Conservation (phyloP, 2,329 filamentous ascomycete genomes). For the Monilinia laxa region DNA sequence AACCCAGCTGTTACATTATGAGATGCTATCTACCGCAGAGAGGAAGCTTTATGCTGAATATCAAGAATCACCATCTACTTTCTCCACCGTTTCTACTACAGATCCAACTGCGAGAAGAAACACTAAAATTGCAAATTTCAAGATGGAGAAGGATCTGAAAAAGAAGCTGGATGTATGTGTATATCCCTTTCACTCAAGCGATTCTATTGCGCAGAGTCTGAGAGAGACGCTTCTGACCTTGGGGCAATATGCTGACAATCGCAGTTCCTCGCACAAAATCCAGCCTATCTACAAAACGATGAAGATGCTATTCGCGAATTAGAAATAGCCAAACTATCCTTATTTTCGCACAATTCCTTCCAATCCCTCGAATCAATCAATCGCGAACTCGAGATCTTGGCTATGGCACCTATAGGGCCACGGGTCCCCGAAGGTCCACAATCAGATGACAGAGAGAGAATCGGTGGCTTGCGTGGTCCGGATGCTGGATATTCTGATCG, state of each 20-base stretch:
- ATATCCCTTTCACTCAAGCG: slow-evolving; percentile 34
- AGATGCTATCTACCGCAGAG: slow-evolving; percentile 64
- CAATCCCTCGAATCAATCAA: slow-evolving; percentile 84
- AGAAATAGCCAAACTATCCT: slow-evolving; percentile 71
- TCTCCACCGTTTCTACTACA: slow-evolving; percentile 66
- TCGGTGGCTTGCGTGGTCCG: slow-evolving; percentile 37
- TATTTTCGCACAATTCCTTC: slow-evolving; percentile 77
- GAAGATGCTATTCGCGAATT: slow-evolving; percentile 81
- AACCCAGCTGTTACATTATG: slow-evolving; percentile 74
- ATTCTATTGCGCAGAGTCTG: slow-evolving; percentile 21
- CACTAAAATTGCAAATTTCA: slow-evolving; percentile 82
- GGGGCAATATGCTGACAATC: slow-evolving; percentile 34
- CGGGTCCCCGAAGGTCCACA: slow-evolving; percentile 46
- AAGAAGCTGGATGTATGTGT: slow-evolving; percentile 69
- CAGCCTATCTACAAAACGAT: slow-evolving; percentile 65
- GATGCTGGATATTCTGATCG: slow-evolving; percentile 65
- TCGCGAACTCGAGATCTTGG: slow-evolving; percentile 80
- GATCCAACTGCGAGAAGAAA: slow-evolving; percentile 70
- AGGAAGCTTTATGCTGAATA: slow-evolving; percentile 71
- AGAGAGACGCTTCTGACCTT: too few relatives aligned
- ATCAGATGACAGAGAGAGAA: slow-evolving; percentile 48
- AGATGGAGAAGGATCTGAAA: slow-evolving; percentile 81
- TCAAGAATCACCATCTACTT: slow-evolving; percentile 66
- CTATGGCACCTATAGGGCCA: slow-evolving; percentile 62
- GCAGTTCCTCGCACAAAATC: slow-evolving; percentile 59